Percentiles rank a stretch among this genome's conserved stretches.
phyloP scores from a whole-genome alignment of 2,329 filamentous ascomycete genomes.

The Chrysoporthe cubensis region DNA sequence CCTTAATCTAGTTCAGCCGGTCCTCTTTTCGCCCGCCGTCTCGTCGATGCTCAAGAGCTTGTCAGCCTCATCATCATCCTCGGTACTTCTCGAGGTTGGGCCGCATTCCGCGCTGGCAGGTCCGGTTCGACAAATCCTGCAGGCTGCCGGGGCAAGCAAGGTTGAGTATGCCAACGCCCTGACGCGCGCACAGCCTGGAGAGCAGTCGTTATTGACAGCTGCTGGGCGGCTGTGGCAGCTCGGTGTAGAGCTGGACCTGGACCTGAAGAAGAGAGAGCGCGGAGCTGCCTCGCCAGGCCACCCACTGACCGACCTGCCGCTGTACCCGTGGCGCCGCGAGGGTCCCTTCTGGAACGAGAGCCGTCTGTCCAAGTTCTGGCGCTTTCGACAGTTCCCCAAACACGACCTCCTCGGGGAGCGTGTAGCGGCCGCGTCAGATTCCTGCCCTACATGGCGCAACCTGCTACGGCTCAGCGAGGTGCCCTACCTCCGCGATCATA shows the following conservation, averaged over 20 bases:
- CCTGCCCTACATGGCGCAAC: conserved; percentile 26
- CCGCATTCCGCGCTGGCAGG: conserved; percentile 34
- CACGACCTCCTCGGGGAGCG: conserved; percentile 32
- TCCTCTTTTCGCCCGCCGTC: conserved; percentile 27
- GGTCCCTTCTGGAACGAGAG: conserved; percentile 38
- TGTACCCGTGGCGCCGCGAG: conserved; percentile 37
- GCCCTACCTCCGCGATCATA: conserved; percentile 41
- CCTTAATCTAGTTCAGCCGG: conserved; percentile 36
- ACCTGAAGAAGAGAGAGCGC: not conserved
- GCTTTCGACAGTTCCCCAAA: conserved; percentile 31
- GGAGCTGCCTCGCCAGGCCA: conserved; percentile 19
- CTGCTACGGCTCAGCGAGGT: conserved; percentile 28
- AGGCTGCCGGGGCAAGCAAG: not conserved
- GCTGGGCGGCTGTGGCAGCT: conserved; percentile 24
- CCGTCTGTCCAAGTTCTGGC: conserved; percentile 37
- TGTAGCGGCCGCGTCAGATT: conserved; percentile 21
- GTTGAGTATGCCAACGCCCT: conserved; percentile 22
- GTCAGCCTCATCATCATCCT: not conserved
- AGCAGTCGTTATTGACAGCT: conserved; percentile 14
- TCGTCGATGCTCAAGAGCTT: not conserved
- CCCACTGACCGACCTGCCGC: conserved; percentile 32
- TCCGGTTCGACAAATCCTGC: conserved; percentile 32
- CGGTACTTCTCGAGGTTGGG: conserved; percentile 24
- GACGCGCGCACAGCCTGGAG: conserved; percentile 11
- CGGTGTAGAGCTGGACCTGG: conserved; percentile 7